These are phyloP conservation scores for Agrocybe pediades DNA, from an alignment of 768 basidiomycete species.

Conservation along the genomic window DNA sequence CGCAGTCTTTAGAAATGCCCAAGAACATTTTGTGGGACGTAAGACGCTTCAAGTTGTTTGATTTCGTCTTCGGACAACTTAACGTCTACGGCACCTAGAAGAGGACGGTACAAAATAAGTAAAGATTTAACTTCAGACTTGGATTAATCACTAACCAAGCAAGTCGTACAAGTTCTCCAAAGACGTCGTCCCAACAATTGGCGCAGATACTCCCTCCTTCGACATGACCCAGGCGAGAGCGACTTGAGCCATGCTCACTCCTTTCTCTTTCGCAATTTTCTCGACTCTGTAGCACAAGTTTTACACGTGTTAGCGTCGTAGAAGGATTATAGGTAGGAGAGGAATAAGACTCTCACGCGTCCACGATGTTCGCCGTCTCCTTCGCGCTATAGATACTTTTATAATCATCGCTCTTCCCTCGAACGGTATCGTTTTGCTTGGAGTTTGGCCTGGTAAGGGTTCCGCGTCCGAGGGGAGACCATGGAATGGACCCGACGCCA, in stretches of 20 bases:
- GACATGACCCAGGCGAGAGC: slow-evolving; percentile 53
- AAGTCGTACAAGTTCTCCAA: slow-evolving; percentile 53
- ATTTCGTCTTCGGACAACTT: slow-evolving; percentile 28
- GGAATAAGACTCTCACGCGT: slow-evolving; percentile 38
- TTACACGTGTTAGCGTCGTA: background rate
- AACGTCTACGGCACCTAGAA: slow-evolving; percentile 24
- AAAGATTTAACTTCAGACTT: background rate
- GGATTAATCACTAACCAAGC: slow-evolving; percentile 32
- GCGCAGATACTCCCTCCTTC: slow-evolving; percentile 55
- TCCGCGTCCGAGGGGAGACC: slow-evolving; percentile 61
- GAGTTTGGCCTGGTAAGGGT: slow-evolving; percentile 40
- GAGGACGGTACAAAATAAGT: background rate
- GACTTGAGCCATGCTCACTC: slow-evolving; percentile 58
- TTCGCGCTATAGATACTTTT: slow-evolving; percentile 22
- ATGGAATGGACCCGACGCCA: slow-evolving; percentile 58
- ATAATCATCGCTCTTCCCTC: slow-evolving; percentile 37
- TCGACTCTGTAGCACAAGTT: slow-evolving; percentile 45
- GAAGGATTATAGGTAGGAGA: background rate
- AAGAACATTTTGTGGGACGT: slow-evolving; percentile 22
- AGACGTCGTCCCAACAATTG: slow-evolving; percentile 59
- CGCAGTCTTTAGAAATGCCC: slow-evolving; percentile 18
- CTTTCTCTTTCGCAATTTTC: slow-evolving; percentile 52
- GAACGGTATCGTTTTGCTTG: slow-evolving; percentile 35
- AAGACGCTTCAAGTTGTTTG: slow-evolving; percentile 24
- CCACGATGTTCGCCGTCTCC: slow-evolving; percentile 36